Conservation (phyloP, 805 yeast species). For the Scheffersomyces ergatensis region DNA sequence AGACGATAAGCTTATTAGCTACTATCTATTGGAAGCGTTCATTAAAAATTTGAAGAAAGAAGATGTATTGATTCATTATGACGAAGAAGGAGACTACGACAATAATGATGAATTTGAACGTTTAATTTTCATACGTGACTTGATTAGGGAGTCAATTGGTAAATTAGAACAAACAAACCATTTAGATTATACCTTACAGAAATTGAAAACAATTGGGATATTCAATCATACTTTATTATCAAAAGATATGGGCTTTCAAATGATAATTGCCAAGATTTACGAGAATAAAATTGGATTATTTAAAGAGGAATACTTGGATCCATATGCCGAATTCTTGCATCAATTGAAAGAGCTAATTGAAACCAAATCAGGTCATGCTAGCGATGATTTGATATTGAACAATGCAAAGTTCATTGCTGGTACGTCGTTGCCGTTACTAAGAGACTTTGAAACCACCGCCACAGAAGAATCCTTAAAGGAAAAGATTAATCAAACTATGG, state of each 20-base stretch:
- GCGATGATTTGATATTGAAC: background rate
- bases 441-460: background rate
- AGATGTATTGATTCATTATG: background rate
- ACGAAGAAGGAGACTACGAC: too few species aligned
- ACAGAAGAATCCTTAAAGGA: too few species aligned
- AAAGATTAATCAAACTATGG: too few species aligned
- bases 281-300: background rate
- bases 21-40: background rate
- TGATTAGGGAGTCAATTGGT: background rate
- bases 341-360: constrained; percentile 4
- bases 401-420: background rate
- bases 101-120: too few species aligned
- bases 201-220: constrained; percentile 19
- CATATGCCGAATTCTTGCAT: constrained; percentile 3
- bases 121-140: background rate
- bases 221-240: constrained; percentile 11
- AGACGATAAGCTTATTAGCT: background rate
- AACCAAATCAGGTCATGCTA: background rate
- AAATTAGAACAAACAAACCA: background rate
- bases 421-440: background rate
- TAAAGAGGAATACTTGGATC: background rate
- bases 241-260: background rate
- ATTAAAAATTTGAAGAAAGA: background rate
- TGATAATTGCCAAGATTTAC: background rate
- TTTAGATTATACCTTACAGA: constrained; percentile 3